A percentile compares a stretch with the other conserved stretches of the same genome.
phyloP scores from a whole-genome alignment of 1,284 basidiomycete genomes.

The Marasmius oreades region DNA sequence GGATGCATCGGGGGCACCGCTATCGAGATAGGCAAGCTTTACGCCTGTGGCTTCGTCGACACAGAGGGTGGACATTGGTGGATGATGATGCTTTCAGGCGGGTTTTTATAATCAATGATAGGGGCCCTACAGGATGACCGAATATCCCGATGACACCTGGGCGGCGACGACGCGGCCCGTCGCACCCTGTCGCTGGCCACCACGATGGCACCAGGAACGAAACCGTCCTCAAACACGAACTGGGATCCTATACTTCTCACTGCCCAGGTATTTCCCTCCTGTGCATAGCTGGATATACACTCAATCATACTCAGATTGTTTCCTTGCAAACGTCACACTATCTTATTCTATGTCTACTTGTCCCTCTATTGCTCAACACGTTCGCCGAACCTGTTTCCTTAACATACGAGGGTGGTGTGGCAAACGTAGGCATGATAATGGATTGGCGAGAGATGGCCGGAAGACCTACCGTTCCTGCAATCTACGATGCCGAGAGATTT shows the following conservation, averaged over 20 bases:
- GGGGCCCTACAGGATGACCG: too few relatives aligned
- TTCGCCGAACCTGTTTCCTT: constrained; percentile 77
- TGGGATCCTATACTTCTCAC: constrained; percentile 14
- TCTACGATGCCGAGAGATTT: constrained; percentile 63
- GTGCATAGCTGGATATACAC: not conserved
- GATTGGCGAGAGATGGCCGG: constrained; percentile 97
- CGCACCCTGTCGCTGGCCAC: not conserved
- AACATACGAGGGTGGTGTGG: constrained; percentile 81
- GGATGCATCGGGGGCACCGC: not conserved
- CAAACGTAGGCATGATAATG: constrained; percentile 89
- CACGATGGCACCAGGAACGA: not conserved
- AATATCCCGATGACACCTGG: too few relatives aligned
- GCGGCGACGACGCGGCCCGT: too few relatives aligned
- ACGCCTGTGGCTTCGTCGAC: not conserved
- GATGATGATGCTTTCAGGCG: too few relatives aligned
- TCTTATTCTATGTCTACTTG: constrained; percentile 76
- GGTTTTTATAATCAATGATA: too few relatives aligned
- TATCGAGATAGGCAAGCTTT: not conserved
- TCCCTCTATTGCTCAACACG: constrained; percentile 75
- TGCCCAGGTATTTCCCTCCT: constrained; percentile 3
- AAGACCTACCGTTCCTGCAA: constrained; percentile 64
- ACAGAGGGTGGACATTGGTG: too few relatives aligned
- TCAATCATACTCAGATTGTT: constrained; percentile 60
- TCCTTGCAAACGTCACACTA: constrained; percentile 93
- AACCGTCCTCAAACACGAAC: constrained; percentile 3